These are phyloP conservation scores for Chalciporus sphaerocephalus DNA, from an alignment of 768 basidiomycete species.

Conservation along the genomic window DNA sequence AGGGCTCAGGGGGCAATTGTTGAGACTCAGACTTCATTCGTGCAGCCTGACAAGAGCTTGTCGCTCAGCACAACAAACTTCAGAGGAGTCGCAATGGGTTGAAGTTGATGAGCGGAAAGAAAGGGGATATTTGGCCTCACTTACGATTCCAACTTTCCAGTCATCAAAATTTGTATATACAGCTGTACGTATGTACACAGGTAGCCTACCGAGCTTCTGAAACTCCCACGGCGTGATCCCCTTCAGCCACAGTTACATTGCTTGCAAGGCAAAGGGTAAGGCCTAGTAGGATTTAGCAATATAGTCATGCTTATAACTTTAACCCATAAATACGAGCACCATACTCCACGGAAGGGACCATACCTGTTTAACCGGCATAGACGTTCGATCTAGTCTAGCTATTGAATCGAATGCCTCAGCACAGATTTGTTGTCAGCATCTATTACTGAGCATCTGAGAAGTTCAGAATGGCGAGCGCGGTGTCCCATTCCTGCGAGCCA, in stretches of 20 bases:
- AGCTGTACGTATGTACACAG: too few species aligned
- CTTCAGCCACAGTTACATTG: too few species aligned
- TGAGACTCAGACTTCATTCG: conserved; percentile 21
- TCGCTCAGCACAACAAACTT: not conserved
- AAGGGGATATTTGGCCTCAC: too few species aligned
- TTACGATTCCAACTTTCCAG: too few species aligned
- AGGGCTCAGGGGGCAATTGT: conserved; percentile 32
- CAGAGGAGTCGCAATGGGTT: not conserved
- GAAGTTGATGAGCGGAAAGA: too few species aligned
- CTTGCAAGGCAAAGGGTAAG: too few species aligned
- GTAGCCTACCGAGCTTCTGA: too few species aligned
- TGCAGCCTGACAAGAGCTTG: not conserved
- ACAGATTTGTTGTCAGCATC: not conserved
- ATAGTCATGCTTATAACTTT: too few species aligned
- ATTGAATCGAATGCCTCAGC: not conserved
- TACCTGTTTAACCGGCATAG: not conserved
- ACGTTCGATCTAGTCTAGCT: conserved; percentile 12
- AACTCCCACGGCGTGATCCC: too few species aligned
- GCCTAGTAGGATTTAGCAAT: too few species aligned
- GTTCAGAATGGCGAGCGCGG: conserved; percentile 21
- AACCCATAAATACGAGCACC: not conserved
- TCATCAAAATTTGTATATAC: too few species aligned
- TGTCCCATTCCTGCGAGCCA: conserved; percentile 30
- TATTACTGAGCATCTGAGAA: conserved; percentile 13
- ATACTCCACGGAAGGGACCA: not conserved